These are phyloP conservation scores for Suillus cothurnatus DNA, from an alignment of 768 basidiomycete species.

Conservation along the genomic window DNA sequence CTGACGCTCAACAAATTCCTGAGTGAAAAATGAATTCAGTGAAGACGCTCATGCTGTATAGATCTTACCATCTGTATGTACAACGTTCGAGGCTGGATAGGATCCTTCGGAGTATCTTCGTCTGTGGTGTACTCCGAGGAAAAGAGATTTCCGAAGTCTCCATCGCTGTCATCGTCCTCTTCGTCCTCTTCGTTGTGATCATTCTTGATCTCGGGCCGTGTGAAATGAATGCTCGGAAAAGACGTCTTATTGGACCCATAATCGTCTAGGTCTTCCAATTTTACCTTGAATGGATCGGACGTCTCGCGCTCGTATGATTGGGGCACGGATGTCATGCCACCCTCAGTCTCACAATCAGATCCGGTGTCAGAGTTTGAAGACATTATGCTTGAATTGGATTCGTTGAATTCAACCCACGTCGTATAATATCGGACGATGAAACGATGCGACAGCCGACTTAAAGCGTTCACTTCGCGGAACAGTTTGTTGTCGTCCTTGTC, in stretches of 20 bases:
- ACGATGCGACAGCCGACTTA: slow-evolving; percentile 86
- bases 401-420: slow-evolving; percentile 82
- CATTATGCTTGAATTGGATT: slow-evolving; percentile 47
- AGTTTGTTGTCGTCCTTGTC: slow-evolving; percentile 84
- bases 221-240: slow-evolving; percentile 89
- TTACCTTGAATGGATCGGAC: slow-evolving; percentile 64
- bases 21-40: slow-evolving; percentile 3
- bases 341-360: slow-evolving; percentile 40
- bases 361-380: slow-evolving; percentile 50
- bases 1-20: slow-evolving; percentile 92
- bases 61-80: slow-evolving; percentile 90
- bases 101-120: slow-evolving; percentile 36
- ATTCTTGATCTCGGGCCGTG: slow-evolving; percentile 43
- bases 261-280: slow-evolving; percentile 65
- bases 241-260: slow-evolving; percentile 56
- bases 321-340: slow-evolving; percentile 61
- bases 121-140: slow-evolving; percentile 32
- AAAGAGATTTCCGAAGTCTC: slow-evolving; percentile 40
- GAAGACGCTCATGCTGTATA: background rate
- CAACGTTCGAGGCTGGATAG: slow-evolving; percentile 53
- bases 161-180: slow-evolving; percentile 34
- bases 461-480: slow-evolving; percentile 86
- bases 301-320: slow-evolving; percentile 42
- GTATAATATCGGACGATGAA: slow-evolving; percentile 93
- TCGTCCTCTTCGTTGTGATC: slow-evolving; percentile 47